Percentiles rank a stretch among this genome's conserved stretches.
phyloP scores from a whole-genome alignment of 805 yeast species.

The Kluyveromyces lactis region DNA sequence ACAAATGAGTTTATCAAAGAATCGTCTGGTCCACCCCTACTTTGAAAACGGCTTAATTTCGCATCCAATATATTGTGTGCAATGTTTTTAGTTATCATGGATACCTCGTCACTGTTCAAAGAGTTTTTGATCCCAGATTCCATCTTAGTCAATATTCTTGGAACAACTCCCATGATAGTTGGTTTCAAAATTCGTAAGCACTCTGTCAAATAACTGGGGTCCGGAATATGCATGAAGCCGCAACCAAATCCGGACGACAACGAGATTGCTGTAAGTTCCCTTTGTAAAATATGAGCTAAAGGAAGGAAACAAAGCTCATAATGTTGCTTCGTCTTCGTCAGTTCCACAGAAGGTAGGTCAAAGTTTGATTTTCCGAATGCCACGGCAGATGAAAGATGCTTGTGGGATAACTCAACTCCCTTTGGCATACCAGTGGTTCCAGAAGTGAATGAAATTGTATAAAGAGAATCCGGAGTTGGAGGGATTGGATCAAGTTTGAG shows the following conservation, averaged over 20 bases:
- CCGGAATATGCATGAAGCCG: constrained; percentile 49
- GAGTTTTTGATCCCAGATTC: constrained; percentile 50
- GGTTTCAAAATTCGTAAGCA: constrained; percentile 53
- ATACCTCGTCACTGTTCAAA: constrained; percentile 15
- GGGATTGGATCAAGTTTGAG: constrained; percentile 36
- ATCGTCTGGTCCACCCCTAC: constrained; percentile 32
- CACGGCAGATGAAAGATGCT: constrained; percentile 42
- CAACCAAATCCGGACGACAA: constrained; percentile 40
- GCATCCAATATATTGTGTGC: constrained; percentile 21
- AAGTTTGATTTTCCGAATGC: constrained; percentile 34
- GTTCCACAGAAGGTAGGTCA: neutral
- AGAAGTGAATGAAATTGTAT: constrained; percentile 63
- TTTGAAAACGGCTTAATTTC: constrained; percentile 15
- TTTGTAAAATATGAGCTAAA: constrained; percentile 51
- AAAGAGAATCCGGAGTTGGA: constrained; percentile 44
- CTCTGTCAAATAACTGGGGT: constrained; percentile 44
- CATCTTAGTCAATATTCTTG: constrained; percentile 53
- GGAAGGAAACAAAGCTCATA: constrained; percentile 42
- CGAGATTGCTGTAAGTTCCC: constrained; percentile 37
- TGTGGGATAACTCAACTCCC: constrained; percentile 55
- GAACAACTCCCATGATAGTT: constrained; percentile 46
- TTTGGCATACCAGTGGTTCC: constrained; percentile 74
- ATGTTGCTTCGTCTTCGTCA: constrained; percentile 15
- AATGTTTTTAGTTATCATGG: constrained; percentile 9
- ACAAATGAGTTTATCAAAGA: constrained; percentile 32